A percentile compares a stretch with the other conserved stretches of the same genome.
Evolutionary conservation across 805 yeast species (phyloP).

Genomic region (Wickerhamomyces xylosicus): DNA sequence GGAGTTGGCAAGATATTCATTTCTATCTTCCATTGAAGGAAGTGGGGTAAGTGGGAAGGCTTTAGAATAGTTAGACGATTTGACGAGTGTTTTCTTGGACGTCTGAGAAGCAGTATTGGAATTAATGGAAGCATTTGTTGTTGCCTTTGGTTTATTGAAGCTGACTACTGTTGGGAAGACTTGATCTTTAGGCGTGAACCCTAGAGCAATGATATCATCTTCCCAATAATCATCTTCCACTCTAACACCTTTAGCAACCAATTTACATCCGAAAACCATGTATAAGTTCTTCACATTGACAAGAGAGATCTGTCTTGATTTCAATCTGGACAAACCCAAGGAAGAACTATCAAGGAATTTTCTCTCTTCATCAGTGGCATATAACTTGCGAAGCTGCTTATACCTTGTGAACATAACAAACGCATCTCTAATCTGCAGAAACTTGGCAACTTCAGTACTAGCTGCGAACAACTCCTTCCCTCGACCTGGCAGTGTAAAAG

Average conservation of each 20-base stretch:
- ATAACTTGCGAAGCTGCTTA: slow-evolving; percentile 26
- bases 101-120: background rate
- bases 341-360: slow-evolving; percentile 24
- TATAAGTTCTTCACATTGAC: slow-evolving; percentile 34
- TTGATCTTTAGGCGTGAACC: slow-evolving; percentile 33
- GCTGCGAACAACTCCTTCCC: slow-evolving; percentile 29
- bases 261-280: slow-evolving; percentile 40
- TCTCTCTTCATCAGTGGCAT: slow-evolving; percentile 27
- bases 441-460: slow-evolving; percentile 30
- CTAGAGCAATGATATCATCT: slow-evolving; percentile 28
- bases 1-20: slow-evolving; percentile 13
- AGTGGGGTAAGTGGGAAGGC: slow-evolving; percentile 10
- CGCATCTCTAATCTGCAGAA: slow-evolving; percentile 36
- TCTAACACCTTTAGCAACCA: slow-evolving; percentile 35
- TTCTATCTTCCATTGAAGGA: slow-evolving; percentile 18
- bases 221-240: slow-evolving; percentile 51
- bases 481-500: slow-evolving; percentile 29
- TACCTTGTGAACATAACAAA: slow-evolving; percentile 37
- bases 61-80: background rate
- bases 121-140: background rate
- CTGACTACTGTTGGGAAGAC: slow-evolving; percentile 22
- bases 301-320: slow-evolving; percentile 11
- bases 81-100: background rate
- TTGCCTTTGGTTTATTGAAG: background rate
- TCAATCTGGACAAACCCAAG: slow-evolving; percentile 14